These are phyloP conservation scores for Clonostachys solani DNA, from an alignment of 2,329 filamentous ascomycete genomes.

Conservation along the genomic window DNA sequence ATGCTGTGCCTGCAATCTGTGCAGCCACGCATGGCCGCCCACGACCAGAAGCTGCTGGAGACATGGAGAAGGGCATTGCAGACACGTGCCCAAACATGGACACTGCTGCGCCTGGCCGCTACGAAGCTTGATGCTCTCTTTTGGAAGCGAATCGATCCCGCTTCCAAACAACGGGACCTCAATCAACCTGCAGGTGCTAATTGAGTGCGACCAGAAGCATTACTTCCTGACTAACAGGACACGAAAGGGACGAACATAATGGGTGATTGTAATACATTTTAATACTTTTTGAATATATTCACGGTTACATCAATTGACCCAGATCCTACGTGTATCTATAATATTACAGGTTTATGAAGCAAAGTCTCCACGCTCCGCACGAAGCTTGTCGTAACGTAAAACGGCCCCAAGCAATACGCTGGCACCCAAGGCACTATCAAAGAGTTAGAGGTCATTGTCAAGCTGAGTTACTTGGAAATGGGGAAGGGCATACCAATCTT, in stretches of 20 bases:
- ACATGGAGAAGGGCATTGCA: conserved; percentile 10
- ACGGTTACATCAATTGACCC: too few relatives aligned
- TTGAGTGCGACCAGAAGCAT: too few relatives aligned
- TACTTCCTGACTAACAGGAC: too few relatives aligned
- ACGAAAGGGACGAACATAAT: too few relatives aligned
- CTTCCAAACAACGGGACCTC: too few relatives aligned
- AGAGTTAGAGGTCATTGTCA: not conserved
- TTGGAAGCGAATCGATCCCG: conserved; percentile 8
- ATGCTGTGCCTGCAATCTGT: conserved; percentile 7
- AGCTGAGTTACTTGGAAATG: not conserved
- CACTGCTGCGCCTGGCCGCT: conserved; percentile 10
- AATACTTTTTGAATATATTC: too few relatives aligned
- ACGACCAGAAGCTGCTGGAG: conserved; percentile 7
- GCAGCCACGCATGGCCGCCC: conserved; percentile 2
- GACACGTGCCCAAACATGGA: conserved; percentile 11
- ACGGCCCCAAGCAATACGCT: conserved; percentile 16
- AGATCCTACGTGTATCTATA: too few relatives aligned
- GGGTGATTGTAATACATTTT: too few relatives aligned
- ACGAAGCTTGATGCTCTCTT: conserved; percentile 14
- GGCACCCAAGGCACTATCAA: conserved; percentile 11
- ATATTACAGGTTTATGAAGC: too few relatives aligned
- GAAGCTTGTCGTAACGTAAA: conserved; percentile 7
- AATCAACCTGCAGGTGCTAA: too few relatives aligned
- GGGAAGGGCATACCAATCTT: conserved; percentile 14
- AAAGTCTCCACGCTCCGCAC: not conserved